Percentiles rank a stretch among this genome's conserved stretches.
phyloP scores from a whole-genome alignment of 495 filamentous ascomycete species.

The Staphylotrichum longicolle region DNA sequence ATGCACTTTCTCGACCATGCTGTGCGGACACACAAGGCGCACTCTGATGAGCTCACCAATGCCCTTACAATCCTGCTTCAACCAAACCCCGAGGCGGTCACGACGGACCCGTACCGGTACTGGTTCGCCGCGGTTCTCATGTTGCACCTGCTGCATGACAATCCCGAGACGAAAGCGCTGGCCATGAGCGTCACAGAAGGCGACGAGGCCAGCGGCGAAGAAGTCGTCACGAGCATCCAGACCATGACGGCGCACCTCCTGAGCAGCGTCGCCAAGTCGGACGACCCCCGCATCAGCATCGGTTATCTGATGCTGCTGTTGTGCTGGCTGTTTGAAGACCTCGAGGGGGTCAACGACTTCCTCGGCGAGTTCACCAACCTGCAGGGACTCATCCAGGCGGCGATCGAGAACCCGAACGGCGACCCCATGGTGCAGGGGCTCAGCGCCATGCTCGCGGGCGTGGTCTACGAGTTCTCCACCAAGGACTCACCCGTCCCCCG shows the following conservation, averaged over 20 bases:
- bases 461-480: constrained; percentile 95
- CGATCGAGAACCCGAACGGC: constrained; percentile 57
- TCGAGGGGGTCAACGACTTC: constrained; percentile 88
- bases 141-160: constrained; percentile 84
- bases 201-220: constrained; percentile 85
- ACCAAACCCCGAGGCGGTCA: constrained; percentile 54
- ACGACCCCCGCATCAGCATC: constrained; percentile 78
- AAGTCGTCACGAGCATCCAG: constrained; percentile 93
- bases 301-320: constrained; percentile 92
- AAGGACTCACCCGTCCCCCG: constrained; percentile 92
- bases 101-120: constrained; percentile 79
- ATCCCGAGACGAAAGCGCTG: constrained; percentile 71
- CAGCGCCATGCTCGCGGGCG: constrained; percentile 77
- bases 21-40: constrained; percentile 79
- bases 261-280: constrained; percentile 61
- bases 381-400: constrained; percentile 71
- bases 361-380: constrained; percentile 92
- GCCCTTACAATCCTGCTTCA: constrained; percentile 76
- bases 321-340: constrained; percentile 90
- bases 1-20: constrained; percentile 83
- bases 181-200: constrained; percentile 85
- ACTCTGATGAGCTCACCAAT: constrained; percentile 84
- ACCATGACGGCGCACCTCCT: constrained; percentile 79
- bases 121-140: constrained; percentile 92
- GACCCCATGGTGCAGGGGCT: constrained; percentile 73